Base-by-base conservation (phyloP, 768 basidiomycete species). In the Calocybe gangraenosa region DNA sequence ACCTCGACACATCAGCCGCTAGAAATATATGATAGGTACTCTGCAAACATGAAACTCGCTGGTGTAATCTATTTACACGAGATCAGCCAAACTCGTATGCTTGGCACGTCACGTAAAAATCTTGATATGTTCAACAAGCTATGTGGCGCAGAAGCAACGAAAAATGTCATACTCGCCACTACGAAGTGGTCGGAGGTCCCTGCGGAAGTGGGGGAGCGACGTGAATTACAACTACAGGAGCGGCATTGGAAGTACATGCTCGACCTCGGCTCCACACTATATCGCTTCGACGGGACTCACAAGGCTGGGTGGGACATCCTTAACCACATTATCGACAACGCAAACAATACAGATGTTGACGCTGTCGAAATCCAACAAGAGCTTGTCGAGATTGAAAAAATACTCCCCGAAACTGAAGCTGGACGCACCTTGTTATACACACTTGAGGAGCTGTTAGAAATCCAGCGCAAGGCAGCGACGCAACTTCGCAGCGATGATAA, bases 331-430 rank as follows among this genome's bases (percentile, higher is more conserved):
- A 18, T 58, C 36, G 10, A 49, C 3, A 37, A 42, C 5, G 36
- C 37, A 11, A 45, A 49, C 3, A 13, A 25, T 20, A 30, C 17
- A 13, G 9, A n/a, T 18, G 36, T 48, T 0, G 52, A 55, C 8
- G 44, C 55, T 1, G 44, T 60, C 11, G 42, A 54, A 17, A 48
- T 62, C 23, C 59, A 64, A 37, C 44, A 55, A 14, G 62, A 62
- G 34, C 17, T 35, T 14, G 58, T 59, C 0, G 54, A 59, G 30
- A 44, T 57, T 21, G 39, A 47, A 13, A 54, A 44, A 10, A 46
- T 48, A 19, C 58, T 64, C 22, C 44, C 49, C 6, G 60, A 59
- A 21, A 61, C 60, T 10, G 41, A 47, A n/a, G 60, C 57, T 3
- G 62, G 58, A 3, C 48, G 48, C 21, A 40, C 51, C 17, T 40